Base-by-base conservation (phyloP, 257 asterid genomes). In the Linaria vulgaris region DNA sequence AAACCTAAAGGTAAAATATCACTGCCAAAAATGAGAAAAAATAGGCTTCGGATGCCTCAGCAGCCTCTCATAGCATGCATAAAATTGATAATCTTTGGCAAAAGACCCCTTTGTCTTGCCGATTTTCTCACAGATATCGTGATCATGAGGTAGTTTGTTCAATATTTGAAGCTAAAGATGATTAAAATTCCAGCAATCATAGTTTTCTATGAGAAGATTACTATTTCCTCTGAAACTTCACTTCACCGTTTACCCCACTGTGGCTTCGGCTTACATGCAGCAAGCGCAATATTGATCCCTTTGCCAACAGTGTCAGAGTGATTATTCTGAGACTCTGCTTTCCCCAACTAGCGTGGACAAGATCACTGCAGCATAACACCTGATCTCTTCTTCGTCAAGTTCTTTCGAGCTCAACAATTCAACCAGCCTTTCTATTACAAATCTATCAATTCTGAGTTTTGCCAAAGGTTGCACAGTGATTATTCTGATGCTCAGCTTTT, bases 131-230 rank as follows among this genome's bases (percentile, higher is more conserved):
- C 97, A 90, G 5, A 83, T 80, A 34, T 85, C 95, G 1, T 83
- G 96, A 52, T 94, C 95, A 5, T 88, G 88, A 6, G 97, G 97
- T 6, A 94, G 85, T 50, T 90, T 90, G 83, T 83, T 89, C 79
- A 90, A 60, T 61, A 94, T 87, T 38, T 78, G 86, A n/a, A 94
- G 91, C 16, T 97, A 97, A 52, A 90, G 50, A 14, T 90, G 95
- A 46, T 90, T 90, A 49, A 94, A 87, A 6, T 81, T 66, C 97
- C 97, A 87, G 3, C 80, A 74, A 19, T 90, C 78, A n/a, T 83
- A 80, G 27, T 62, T 66, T 44, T 74, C 86, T 44, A 64, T 59
- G 56, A 79, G 89, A 82, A 59, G 23, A 78, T 53, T 22, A 76
- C 69, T 31, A 69, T 81, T 66, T 82, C 85, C 47, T 87, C 96